A percentile compares a stretch with the other conserved stretches of the same genome.
phyloP scores from a whole-genome alignment of 495 filamentous ascomycete genomes.

The Poronia punctata region DNA sequence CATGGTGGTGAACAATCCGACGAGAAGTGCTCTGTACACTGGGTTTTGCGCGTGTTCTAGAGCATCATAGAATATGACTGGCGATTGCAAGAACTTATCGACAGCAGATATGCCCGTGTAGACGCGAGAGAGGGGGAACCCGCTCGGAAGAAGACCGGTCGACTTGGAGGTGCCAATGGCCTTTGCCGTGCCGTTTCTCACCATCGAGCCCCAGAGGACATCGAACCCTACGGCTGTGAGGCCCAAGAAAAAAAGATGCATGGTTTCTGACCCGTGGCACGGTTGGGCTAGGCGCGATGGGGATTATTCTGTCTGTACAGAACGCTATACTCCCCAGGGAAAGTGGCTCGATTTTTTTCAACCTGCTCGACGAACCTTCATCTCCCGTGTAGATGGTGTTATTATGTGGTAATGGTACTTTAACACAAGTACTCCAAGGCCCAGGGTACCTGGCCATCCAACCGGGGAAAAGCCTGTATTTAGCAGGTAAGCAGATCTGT shows the following conservation, averaged over 20 bases:
- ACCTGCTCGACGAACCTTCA: too few relatives aligned
- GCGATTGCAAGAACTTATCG: background rate
- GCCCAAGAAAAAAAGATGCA: slow-evolving; percentile 1
- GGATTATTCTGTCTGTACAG: too few relatives aligned
- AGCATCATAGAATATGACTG: slow-evolving; percentile 1
- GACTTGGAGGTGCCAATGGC: background rate
- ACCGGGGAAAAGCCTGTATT: too few relatives aligned
- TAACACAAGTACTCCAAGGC: too few relatives aligned
- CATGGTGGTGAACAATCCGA: background rate
- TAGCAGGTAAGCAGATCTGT: too few relatives aligned
- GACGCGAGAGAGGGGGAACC: background rate
- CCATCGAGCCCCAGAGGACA: slow-evolving; percentile 1
- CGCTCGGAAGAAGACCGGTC: background rate
- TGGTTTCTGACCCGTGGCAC: too few relatives aligned
- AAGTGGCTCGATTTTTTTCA: too few relatives aligned
- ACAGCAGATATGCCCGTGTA: background rate
- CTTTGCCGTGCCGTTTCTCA: slow-evolving; percentile 1
- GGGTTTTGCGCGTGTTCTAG: background rate
- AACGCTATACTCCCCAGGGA: too few relatives aligned
- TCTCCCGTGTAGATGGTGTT: too few relatives aligned
- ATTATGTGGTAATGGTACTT: too few relatives aligned
- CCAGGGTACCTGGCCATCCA: too few relatives aligned
- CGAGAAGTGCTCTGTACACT: background rate
- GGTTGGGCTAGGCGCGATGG: too few relatives aligned
- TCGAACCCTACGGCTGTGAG: background rate